Conservation (phyloP, 2,329 filamentous ascomycete species). For the Fusarium mangiferae region DNA sequence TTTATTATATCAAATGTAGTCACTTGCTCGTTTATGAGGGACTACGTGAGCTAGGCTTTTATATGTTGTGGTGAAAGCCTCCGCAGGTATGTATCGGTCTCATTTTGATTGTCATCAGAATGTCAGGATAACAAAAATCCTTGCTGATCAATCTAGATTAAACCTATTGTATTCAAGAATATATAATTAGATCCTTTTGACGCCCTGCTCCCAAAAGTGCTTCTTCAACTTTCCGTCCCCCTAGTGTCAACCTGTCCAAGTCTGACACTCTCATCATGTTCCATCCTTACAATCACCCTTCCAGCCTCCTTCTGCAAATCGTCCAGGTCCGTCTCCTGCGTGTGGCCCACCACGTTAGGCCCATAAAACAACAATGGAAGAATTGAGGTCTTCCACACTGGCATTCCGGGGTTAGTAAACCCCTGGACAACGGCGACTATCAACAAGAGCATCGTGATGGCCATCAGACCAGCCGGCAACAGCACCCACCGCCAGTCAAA, state of each 20-base stretch:
- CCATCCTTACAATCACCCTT: neutral
- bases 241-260: neutral
- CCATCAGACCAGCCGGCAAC: neutral
- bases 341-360: neutral
- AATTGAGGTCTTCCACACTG: slow-evolving; percentile 5
- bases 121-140: rapidly evolving
- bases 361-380: slow-evolving; percentile 6
- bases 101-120: rapidly evolving
- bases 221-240: neutral
- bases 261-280: neutral
- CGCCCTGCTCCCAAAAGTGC: rapidly evolving
- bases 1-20: rapidly evolving
- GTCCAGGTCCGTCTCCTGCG: neutral
- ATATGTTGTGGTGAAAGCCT: neutral
- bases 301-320: neutral
- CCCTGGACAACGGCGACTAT: neutral
- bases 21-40: neutral
- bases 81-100: neutral
- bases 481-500: slow-evolving; percentile 14
- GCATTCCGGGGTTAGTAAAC: neutral
- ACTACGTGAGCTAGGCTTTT: no score
- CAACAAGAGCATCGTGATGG: neutral
- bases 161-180: rapidly evolving
- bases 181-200: rapidly evolving
- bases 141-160: rapidly evolving